phyloP scores from a whole-genome alignment of 495 filamentous ascomycete genomes.

The Parathielavia appendiculata region DNA sequence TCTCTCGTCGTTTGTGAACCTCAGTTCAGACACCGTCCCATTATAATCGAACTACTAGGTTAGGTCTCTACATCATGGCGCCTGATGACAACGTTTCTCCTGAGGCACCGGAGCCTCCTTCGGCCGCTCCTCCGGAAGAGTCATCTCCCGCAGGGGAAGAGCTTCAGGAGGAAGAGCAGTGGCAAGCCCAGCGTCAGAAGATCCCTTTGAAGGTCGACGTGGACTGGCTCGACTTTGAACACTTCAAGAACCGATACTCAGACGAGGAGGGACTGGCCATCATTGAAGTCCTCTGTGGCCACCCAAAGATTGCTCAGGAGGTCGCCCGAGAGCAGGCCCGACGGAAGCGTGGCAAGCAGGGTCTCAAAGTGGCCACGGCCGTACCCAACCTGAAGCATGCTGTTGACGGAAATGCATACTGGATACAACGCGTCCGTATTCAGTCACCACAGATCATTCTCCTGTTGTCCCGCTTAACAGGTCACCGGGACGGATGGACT shows the following conservation, averaged over 20 bases:
- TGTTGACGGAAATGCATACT: constrained; percentile 19
- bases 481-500: constrained; percentile 23
- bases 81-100: no score
- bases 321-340: neutral
- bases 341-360: neutral
- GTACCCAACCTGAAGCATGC: neutral
- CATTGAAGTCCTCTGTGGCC: constrained; percentile 21
- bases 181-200: neutral
- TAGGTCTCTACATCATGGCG: no score
- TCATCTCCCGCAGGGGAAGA: no score
- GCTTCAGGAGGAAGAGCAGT: no score
- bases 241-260: constrained; percentile 28
- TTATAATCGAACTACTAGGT: no score
- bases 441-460: constrained; percentile 35
- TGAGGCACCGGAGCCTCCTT: no score
- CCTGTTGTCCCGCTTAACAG: constrained; percentile 22
- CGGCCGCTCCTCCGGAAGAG: no score
- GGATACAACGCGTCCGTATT: constrained; percentile 37
- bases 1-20: no score
- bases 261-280: constrained; percentile 7
- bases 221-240: constrained; percentile 12
- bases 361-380: neutral
- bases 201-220: constrained; percentile 3
- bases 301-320: constrained; percentile 4
- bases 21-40: no score